Evolutionary conservation across 2,329 filamentous ascomycete genomes (phyloP), one percentile per base, ranked within the genome.

Genomic region (Neopestalotiopsis rosae): DNA sequence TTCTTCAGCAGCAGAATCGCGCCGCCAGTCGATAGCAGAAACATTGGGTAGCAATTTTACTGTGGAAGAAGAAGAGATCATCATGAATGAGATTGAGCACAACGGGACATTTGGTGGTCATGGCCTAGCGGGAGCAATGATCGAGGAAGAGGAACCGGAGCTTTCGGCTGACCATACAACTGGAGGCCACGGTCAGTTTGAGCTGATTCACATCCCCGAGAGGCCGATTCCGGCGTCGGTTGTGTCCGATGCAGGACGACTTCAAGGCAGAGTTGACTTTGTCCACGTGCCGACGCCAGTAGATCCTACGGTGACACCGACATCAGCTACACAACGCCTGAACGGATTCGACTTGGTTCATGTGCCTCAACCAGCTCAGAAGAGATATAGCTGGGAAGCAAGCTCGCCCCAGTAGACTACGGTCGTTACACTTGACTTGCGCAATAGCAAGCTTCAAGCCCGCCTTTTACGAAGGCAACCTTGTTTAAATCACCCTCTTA

Each of bases 11-110:
- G 72, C 73, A 24, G 72, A 73, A 45, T 75, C 73, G 2, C 73
- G 77, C 56, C 76, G 70, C 59, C 72, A 67, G 69, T 79, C 68
- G 61, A 78, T 70, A 7, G 78, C 78, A 40, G 82, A 84, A 68
- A 89, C 86, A 2, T 75, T 89, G 7, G 87, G 87, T 24, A 89
- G 87, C 74, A 88, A 89, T 68, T 89, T 83, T 72, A 89, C 87
- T 0, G 83, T 87, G 10, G 84, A 89, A 30, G 85, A 89, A 70
- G 84, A 86, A 69, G 74, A 76, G n/a, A 56, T 57, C 6, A 57
- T 40, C 12, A 10, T 57, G 12, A 52, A 57, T 24, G 59, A 67
- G 32, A 42, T 14, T 40, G 52, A 38, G 13, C 32, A 42, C 10
- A 20, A 38, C 14, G 59, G 24, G 17, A 45, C 59, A 5, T 61